Evolutionary conservation across 495 filamentous ascomycete species (phyloP), one percentile per base, ranked within the genome.

Genomic region (Mytilinidion resinicola): DNA sequence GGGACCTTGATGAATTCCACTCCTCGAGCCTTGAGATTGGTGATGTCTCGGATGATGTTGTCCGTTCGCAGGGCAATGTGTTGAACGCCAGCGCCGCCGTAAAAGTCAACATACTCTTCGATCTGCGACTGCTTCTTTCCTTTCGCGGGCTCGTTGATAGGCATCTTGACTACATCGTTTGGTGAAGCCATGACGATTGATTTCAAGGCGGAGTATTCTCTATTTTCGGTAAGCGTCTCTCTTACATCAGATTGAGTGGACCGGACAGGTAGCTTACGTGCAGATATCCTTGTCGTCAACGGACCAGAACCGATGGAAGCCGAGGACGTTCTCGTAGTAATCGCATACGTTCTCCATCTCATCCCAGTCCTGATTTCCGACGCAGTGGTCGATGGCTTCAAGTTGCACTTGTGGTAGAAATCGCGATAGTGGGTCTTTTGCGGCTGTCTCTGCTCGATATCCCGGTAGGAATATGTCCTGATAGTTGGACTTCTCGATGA

Each of bases 271-370:
- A 49, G 21, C 56, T 41, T 52, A 58, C 30, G 90, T 95, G 78
- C 82, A 88, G 68, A 96, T 88, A 60, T 90, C 78, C 58, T 77
- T 85, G 73, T 96, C 91, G 69, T 96, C 91, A 35, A 95, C 90
- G 37, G 81, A 86, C 90, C 91, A 96, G 81, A 96, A 96, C 42
- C 90, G 86, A 73, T 93, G 89, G 82, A 96, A 96, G 38, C 85
- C 84, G n/a, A 96, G 85, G 51, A 82, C 85, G 51, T 83, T 80
- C 72, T 96, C 90, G 74, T 96, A 96, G 72, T 80, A 95, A 57
- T 84, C 85, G 73, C 91, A 96, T 34, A 86, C 83, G 36, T 80
- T 78, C 25, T 86, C 85, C 89, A 96, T 91, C 70, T 88, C 81
- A 70, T 84, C 78, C 90, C 91, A 96, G 72, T 86, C 83, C 73